Base-by-base conservation (phyloP, 495 filamentous ascomycete genomes). In the Immersiella caudata region DNA sequence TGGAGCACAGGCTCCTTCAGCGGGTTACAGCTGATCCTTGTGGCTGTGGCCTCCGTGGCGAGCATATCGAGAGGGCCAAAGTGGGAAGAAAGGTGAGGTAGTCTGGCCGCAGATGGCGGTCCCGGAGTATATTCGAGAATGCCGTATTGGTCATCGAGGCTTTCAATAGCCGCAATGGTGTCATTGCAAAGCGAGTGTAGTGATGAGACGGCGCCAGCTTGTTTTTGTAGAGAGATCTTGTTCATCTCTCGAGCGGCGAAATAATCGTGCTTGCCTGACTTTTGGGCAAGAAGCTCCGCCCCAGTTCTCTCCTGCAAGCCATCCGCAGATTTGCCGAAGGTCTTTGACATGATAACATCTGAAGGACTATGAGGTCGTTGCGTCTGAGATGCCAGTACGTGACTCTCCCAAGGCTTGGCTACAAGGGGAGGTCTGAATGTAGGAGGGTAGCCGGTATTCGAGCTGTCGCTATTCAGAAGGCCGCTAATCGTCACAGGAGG, bases 341-440 rank as follows among this genome's bases (percentile, higher is more conserved):
- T 71, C 71, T 80, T 79, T 20, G 79, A 73, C 74, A 82, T 77
- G 14, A 76, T 79, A 59, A 80, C 80, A 71, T 83, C 81, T 14
- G 80, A 81, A 21, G 79, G 80, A 65, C 80, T 80, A 27, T 79
- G 74, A 20, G 78, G 73, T 35, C 79, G 64, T 50, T 29, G 57
- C 9, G 9, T 40, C 12, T 20, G 9, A 14, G 57, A 14, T 20
- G 25, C 24, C 9, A 29, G 29, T 1, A n/a, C 20, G 9, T 55
- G 7, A 18, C 12, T 33, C 7, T 25, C 29, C 29, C 25, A 29
- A 60, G 36, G 57, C 24, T 36, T 14, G 1, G 14, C 26, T 18
- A 1, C 12, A 18, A 18, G 1, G 57, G 6, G 36, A 7, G 18
- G 18, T 18, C n/a, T 12, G 11, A 67, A 65, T 56, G 52, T 11